phyloP scores from a whole-genome alignment of 1,139 yeast species.

The Kurtzmaniella natalensis region DNA sequence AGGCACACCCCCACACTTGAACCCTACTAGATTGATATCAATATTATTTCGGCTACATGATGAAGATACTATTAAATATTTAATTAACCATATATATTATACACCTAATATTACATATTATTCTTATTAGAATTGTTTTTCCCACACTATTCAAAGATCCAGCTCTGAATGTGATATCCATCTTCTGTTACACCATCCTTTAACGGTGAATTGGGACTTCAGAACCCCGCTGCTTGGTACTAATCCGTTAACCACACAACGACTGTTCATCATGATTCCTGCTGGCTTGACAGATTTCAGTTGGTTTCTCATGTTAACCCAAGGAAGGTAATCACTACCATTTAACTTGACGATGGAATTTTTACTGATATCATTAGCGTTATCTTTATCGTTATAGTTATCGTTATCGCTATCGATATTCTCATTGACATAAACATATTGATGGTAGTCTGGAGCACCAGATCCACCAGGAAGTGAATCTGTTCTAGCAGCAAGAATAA shows the following conservation, averaged over 20 bases:
- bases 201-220: constrained; percentile 45
- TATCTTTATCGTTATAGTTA: constrained; percentile 10
- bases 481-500: constrained; percentile 43
- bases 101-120: no score
- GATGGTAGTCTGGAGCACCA: constrained; percentile 10
- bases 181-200: constrained; percentile 50
- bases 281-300: constrained; percentile 27
- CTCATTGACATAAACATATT: constrained; percentile 15
- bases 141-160: constrained; percentile 2
- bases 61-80: no score
- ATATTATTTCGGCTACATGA: no score
- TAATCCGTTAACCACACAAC: constrained; percentile 23
- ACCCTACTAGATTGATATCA: no score
- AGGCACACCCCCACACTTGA: no score
- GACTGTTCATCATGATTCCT: constrained; percentile 25
- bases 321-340: constrained; percentile 7
- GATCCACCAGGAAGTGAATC: constrained; percentile 20
- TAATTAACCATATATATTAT: no score
- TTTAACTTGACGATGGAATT: constrained; percentile 6
- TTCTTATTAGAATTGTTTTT: no score
- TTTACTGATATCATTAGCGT: background rate
- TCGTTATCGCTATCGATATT: constrained; percentile 17
- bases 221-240: constrained; percentile 40
- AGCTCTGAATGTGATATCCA: constrained; percentile 26
- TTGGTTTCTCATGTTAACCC: constrained; percentile 5